A percentile compares a stretch with the other conserved stretches of the same genome.
These are phyloP conservation scores for Mortierella sp. DNA, from an alignment of 371 early-diverging fungal genomes.

Conservation along the genomic window DNA sequence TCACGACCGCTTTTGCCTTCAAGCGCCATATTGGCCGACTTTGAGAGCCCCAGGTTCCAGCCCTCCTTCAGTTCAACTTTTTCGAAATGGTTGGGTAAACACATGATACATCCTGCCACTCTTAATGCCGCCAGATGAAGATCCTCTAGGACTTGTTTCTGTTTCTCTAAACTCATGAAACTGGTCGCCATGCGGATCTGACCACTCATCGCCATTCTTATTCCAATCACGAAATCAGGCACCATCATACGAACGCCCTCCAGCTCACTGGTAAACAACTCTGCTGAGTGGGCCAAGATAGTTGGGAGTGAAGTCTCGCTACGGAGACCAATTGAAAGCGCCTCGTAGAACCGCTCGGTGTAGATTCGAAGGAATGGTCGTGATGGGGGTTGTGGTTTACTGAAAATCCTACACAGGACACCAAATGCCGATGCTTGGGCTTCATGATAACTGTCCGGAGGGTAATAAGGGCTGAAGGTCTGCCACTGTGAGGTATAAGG, in stretches of 20 bases:
- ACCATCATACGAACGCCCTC: conserved; percentile 80
- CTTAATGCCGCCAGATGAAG: conserved; percentile 76
- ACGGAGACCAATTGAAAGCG: conserved; percentile 69
- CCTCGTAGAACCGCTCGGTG: conserved; percentile 80
- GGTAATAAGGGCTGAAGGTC: conserved; percentile 33
- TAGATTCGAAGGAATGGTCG: conserved; percentile 71
- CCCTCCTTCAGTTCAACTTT: conserved; percentile 66
- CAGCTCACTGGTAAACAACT: conserved; percentile 75
- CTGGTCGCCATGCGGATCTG: conserved; percentile 50
- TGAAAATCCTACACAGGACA: conserved; percentile 79
- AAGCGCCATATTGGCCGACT: conserved; percentile 58
- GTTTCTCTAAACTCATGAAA: conserved; percentile 46
- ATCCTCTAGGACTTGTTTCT: conserved; percentile 69
- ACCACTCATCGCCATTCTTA: conserved; percentile 76
- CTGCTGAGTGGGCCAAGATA: conserved; percentile 71
- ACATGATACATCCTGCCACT: conserved; percentile 75
- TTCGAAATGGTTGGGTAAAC: conserved; percentile 81
- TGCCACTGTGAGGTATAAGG: conserved; percentile 32
- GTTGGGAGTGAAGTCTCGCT: conserved; percentile 75
- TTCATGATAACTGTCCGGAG: conserved; percentile 55
- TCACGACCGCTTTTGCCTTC: conserved; percentile 57
- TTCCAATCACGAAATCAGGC: conserved; percentile 78
- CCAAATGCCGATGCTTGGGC: conserved; percentile 81
- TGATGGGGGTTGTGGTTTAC: conserved; percentile 67
- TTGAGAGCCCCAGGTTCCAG: conserved; percentile 65